phyloP scores from a whole-genome alignment of 148 eudicot genomes.

The Camellia granthamiana region DNA sequence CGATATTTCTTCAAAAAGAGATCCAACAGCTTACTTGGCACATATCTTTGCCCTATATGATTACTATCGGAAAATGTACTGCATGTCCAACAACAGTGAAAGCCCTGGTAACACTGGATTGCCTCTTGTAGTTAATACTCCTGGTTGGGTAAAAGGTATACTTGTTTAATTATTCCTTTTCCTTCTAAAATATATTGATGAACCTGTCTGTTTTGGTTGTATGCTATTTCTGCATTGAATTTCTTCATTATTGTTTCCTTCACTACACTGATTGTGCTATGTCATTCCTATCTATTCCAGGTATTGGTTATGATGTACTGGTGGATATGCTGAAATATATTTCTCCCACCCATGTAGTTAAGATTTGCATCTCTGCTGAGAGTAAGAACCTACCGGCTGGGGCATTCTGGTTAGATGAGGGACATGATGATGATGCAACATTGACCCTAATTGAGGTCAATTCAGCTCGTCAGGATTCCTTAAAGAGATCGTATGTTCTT shows the following conservation, averaged over 20 bases:
- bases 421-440: conserved; percentile 26
- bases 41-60: conserved; percentile 55
- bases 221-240: not conserved
- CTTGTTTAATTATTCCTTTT: not conserved
- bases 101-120: conserved; percentile 32
- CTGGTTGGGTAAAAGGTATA: conserved; percentile 96
- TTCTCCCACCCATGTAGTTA: conserved; percentile 74
- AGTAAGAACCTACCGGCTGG: conserved; percentile 81
- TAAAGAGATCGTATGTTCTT: conserved; percentile 67
- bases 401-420: conserved; percentile 65
- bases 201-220: not conserved
- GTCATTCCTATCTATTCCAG: conserved; percentile 36
- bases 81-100: conserved; percentile 25
- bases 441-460: conserved; percentile 59
- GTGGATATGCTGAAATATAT: conserved; percentile 72
- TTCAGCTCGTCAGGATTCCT: conserved; percentile 65
- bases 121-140: conserved; percentile 83
- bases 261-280: conserved; percentile 8
- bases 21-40: conserved; percentile 59
- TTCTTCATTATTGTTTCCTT: not conserved
- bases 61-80: conserved; percentile 46
- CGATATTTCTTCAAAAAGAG: conserved; percentile 79
- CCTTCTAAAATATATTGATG: not conserved
- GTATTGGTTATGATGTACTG: conserved; percentile 72
- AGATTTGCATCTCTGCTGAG: conserved; percentile 62